Percentiles rank a stretch among this genome's conserved stretches.
Conservation (phyloP, 176 grass and related monocot species). For the Typha latifolia region DNA sequence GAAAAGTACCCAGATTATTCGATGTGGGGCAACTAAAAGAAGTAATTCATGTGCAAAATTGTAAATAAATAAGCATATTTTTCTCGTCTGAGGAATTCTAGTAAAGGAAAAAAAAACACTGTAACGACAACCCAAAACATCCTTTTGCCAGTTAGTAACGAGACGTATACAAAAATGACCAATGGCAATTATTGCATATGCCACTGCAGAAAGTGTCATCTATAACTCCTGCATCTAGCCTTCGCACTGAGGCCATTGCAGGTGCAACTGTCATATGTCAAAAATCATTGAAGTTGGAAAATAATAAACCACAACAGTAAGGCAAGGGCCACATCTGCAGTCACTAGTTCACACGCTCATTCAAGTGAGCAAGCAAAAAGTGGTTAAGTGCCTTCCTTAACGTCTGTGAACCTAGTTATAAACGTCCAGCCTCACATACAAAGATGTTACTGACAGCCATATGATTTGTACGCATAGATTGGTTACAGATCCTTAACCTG, state of each 20-base stretch:
- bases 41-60: not conserved
- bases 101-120: not conserved
- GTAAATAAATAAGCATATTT: not conserved
- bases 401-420: not conserved
- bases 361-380: not conserved
- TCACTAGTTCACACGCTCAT: not conserved
- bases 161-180: too few species aligned
- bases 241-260: too few species aligned
- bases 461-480: not conserved
- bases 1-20: not conserved
- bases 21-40: not conserved
- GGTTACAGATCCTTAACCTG: not conserved
- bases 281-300: not conserved
- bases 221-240: too few species aligned
- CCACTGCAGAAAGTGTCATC: too few species aligned
- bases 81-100: not conserved
- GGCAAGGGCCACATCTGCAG: not conserved
- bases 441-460: not conserved
- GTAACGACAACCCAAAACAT: not conserved
- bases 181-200: too few species aligned
- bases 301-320: not conserved
- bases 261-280: not conserved
- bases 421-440: not conserved
- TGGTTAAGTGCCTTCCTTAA: not conserved
- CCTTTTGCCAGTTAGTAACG: too few species aligned